phyloP scores from a whole-genome alignment of 2,329 filamentous ascomycete genomes.

The Fusarium sp. region DNA sequence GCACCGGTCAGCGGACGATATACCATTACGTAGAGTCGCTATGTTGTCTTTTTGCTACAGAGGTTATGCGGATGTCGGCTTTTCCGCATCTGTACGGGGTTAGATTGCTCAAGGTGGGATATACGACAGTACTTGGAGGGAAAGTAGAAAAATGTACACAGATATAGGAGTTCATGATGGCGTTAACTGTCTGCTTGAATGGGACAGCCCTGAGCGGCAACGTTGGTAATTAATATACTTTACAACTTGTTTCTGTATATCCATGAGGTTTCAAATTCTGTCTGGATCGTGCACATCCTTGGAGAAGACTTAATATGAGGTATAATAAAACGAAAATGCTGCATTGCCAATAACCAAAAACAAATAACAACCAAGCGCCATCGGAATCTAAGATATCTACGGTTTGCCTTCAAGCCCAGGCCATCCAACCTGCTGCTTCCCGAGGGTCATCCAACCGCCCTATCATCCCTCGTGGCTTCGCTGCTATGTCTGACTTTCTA shows the following conservation, averaged over 20 bases:
- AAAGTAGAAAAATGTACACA: constrained; percentile 12
- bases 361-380: constrained; percentile 1
- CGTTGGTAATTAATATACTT: constrained; percentile 14
- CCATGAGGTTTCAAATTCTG: not conserved
- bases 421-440: not conserved
- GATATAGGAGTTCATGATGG: constrained; percentile 36
- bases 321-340: not conserved
- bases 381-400: not conserved
- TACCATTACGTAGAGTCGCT: constrained; percentile 74
- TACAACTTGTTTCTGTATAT: not conserved
- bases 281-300: constrained; percentile 1
- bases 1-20: constrained; percentile 85
- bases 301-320: not conserved
- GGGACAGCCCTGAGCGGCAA: not conserved
- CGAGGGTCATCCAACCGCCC: not conserved
- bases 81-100: not conserved
- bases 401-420: not conserved
- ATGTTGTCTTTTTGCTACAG: not conserved
- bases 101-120: constrained; percentile 7
- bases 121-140: constrained; percentile 1
- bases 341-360: constrained; percentile 11
- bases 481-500: not conserved
- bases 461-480: not conserved
- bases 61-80: not conserved
- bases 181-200: constrained; percentile 4